Conservation (phyloP, 2,329 filamentous ascomycete species). For the Pestalotiopsis sp. region DNA sequence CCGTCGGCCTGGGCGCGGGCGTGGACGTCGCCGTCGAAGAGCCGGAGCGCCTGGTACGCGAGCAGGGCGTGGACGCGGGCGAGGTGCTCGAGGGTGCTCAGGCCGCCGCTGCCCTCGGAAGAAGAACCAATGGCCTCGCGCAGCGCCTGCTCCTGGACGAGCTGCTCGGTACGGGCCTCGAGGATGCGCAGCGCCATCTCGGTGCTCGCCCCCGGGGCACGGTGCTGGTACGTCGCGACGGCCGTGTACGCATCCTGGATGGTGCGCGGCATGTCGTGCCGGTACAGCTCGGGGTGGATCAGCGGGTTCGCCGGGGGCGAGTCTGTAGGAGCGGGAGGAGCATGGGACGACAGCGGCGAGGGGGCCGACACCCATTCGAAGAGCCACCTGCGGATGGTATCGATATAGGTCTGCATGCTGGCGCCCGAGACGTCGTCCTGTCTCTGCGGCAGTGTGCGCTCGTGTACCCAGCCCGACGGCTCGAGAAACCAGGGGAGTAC, state of each 20-base stretch:
- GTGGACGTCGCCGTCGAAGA: constrained; percentile 35
- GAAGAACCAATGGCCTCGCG: constrained; percentile 13
- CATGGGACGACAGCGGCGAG: neutral
- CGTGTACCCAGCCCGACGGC: neutral
- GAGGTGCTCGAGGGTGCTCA: constrained; percentile 19
- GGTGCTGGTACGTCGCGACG: constrained; percentile 20
- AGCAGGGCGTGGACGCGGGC: constrained; percentile 25
- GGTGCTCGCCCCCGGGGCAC: constrained; percentile 16
- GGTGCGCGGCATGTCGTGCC: constrained; percentile 22
- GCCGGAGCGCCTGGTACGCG: constrained; percentile 33
- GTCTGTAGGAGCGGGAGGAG: neutral
- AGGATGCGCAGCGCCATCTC: constrained; percentile 19
- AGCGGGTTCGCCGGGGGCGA: constrained; percentile 17
- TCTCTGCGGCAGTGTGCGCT: neutral
- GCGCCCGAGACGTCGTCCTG: constrained; percentile 19
- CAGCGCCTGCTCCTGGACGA: constrained; percentile 23
- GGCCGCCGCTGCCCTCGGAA: neutral
- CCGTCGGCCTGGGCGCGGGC: constrained; percentile 32
- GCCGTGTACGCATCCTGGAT: constrained; percentile 27
- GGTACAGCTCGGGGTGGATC: constrained; percentile 25
- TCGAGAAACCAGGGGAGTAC: constrained; percentile 4
- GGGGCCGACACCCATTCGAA: constrained; percentile 23
- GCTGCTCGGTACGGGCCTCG: constrained; percentile 24
- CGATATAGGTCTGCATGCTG: constrained; percentile 20
- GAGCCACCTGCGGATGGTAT: constrained; percentile 22